Evolutionary conservation across 176 grass and related monocot species (phyloP).

Genomic region (Hsuehochloa calcarea): DNA sequence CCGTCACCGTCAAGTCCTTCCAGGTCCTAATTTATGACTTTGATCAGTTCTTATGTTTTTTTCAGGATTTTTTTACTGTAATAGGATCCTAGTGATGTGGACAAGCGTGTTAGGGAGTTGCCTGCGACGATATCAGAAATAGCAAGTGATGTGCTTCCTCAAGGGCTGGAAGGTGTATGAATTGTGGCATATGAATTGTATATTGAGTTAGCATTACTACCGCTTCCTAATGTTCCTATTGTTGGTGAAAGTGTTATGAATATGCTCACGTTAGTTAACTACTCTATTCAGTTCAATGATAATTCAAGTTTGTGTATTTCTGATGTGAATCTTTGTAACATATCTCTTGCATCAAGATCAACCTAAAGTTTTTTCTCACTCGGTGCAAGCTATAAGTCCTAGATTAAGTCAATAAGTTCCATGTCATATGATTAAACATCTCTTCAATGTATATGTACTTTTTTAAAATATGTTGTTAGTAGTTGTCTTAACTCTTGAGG

Average conservation of each 20-base stretch:
- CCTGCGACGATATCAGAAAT: constrained; percentile 1
- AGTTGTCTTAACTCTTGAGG: constrained; percentile 6
- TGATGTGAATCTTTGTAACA: neutral
- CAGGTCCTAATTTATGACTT: constrained; percentile 41
- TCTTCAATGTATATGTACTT: neutral
- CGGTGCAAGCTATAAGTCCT: neutral
- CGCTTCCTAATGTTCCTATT: neutral
- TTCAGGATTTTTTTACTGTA: neutral
- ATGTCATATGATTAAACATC: constrained; percentile 27
- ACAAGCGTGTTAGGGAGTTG: constrained; percentile 8
- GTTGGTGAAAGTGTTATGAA: neutral
- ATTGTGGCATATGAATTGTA: neutral
- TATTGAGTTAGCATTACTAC: neutral
- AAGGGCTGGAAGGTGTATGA: constrained; percentile 29
- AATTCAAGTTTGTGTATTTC: neutral
- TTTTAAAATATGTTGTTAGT: neutral
- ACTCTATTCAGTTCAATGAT: neutral
- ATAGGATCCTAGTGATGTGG: neutral
- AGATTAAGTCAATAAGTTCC: neutral
- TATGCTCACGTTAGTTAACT: neutral
- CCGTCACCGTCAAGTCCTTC: constrained; percentile 31
- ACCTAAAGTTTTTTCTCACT: neutral
- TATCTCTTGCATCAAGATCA: neutral
- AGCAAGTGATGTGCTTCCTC: constrained; percentile 13
- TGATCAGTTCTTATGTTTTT: constrained; percentile 18